A percentile compares a stretch with the other conserved stretches of the same genome.
phyloP scores from a whole-genome alignment of 495 filamentous ascomycete genomes.

The Jackrogersella minutella region DNA sequence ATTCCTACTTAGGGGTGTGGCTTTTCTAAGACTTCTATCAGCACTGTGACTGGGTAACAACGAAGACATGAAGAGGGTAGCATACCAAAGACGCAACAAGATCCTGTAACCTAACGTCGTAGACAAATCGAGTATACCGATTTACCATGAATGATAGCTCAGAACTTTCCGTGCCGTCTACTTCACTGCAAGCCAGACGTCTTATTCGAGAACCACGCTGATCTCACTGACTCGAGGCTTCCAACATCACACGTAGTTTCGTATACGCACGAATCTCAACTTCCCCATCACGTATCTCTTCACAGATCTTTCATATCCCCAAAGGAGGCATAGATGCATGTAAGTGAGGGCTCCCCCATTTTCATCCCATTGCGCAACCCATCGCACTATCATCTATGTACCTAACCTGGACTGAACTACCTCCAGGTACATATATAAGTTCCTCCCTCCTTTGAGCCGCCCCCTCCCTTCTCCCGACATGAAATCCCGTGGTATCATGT shows the following conservation, averaged over 20 bases:
- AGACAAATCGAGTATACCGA: neutral
- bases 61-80: neutral
- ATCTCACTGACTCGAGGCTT: neutral
- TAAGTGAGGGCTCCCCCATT: constrained; percentile 9
- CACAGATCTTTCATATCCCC: neutral
- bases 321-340: neutral
- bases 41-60: neutral
- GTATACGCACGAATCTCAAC: neutral
- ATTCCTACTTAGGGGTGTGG: neutral
- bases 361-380: neutral
- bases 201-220: neutral
- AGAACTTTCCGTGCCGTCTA: no score
- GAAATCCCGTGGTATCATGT: constrained; percentile 41
- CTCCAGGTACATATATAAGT: neutral
- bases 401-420: no score
- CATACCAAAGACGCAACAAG: no score
- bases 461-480: constrained; percentile 16
- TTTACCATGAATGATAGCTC: no score
- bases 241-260: neutral
- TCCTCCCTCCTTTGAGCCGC: neutral
- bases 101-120: neutral
- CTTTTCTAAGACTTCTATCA: neutral
- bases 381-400: constrained; percentile 8
- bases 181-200: no score
- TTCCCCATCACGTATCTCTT: neutral